A percentile compares a stretch with the other conserved stretches of the same genome.
Evolutionary conservation across 2,329 filamentous ascomycete genomes (phyloP).

Genomic region (Cadophora gregata): DNA sequence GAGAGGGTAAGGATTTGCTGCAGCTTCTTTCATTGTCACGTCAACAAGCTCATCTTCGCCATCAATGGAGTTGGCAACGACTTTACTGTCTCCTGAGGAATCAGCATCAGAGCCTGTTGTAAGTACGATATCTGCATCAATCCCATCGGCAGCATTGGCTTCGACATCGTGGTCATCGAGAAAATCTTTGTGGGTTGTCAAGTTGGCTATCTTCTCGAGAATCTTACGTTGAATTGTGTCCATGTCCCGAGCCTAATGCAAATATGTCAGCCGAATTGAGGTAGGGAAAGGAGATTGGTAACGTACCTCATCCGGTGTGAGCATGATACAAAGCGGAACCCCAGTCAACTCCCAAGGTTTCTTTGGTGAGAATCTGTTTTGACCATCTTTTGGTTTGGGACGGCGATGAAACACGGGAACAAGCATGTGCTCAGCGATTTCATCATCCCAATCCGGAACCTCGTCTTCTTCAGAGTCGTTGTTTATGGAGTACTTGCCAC

Average conservation of each 20-base stretch:
- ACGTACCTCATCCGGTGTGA: conserved; percentile 74
- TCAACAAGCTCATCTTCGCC: conserved; percentile 92
- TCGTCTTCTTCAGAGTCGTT: conserved; percentile 54
- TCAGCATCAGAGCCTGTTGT: conserved; percentile 68
- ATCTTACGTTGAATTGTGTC: conserved; percentile 82
- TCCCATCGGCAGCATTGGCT: conserved; percentile 55
- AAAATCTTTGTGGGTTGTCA: conserved; percentile 74
- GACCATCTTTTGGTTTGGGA: conserved; percentile 42
- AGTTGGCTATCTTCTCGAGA: conserved; percentile 74
- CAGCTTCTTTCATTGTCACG: conserved; percentile 78
- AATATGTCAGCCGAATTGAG: conserved; percentile 18
- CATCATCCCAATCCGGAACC: conserved; percentile 60
- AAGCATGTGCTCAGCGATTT: conserved; percentile 68
- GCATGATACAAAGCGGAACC: conserved; percentile 72
- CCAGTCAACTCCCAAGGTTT: conserved; percentile 45
- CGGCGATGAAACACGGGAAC: conserved; percentile 73
- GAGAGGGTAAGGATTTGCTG: conserved; percentile 34
- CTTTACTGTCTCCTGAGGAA: conserved; percentile 70
- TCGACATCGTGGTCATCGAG: conserved; percentile 46
- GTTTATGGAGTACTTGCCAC: conserved; percentile 50
- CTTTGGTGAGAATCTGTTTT: conserved; percentile 38
- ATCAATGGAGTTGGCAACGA: conserved; percentile 80
- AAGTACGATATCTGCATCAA: conserved; percentile 72
- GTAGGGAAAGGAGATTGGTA: background rate
- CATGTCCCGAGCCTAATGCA: conserved; percentile 56